phyloP scores from a whole-genome alignment of 2,329 filamentous ascomycete species.

The Arthrobotrys iridis region DNA sequence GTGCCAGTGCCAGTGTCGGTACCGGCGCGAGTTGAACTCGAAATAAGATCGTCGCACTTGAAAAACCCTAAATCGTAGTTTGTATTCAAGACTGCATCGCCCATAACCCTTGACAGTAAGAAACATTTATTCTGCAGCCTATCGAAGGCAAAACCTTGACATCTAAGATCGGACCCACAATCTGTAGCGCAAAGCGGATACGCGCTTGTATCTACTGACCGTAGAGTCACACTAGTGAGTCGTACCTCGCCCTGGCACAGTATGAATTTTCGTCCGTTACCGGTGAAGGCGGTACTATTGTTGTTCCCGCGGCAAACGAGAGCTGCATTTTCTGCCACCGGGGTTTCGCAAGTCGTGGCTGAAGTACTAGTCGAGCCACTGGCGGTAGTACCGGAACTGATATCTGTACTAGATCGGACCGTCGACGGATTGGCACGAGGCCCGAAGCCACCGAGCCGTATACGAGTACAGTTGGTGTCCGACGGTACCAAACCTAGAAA shows the following conservation, averaged over 20 bases:
- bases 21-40: neutral
- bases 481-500: neutral
- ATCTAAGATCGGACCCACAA: neutral
- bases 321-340: neutral
- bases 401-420: neutral
- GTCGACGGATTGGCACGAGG: neutral
- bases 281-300: neutral
- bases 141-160: neutral
- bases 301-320: neutral
- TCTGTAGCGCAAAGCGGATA: neutral
- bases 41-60: neutral
- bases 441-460: neutral
- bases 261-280: slow-evolving; percentile 1
- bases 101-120: neutral
- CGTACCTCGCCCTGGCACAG: slow-evolving; percentile 8
- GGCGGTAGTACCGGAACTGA: neutral
- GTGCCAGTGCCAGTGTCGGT: no score
- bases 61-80: neutral
- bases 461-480: neutral
- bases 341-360: neutral
- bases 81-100: neutral
- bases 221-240: neutral
- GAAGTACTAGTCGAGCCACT: neutral
- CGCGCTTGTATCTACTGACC: neutral
- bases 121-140: neutral